A percentile compares a stretch with the other conserved stretches of the same genome.
These are phyloP conservation scores for Durotheca rogersii DNA, from an alignment of 495 filamentous ascomycete genomes.

Conservation along the genomic window DNA sequence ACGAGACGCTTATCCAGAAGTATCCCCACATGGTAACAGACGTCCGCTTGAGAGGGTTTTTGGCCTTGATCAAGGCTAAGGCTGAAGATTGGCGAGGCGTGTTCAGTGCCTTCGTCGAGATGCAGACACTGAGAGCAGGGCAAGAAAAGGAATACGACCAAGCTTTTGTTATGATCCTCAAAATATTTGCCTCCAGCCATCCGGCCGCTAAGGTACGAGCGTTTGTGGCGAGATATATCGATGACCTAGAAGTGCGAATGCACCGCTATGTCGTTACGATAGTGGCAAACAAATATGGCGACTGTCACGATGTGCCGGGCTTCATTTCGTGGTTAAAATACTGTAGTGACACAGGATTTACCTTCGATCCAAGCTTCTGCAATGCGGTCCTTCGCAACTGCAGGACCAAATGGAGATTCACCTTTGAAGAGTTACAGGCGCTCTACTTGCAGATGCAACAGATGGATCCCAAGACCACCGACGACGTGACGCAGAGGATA, in stretches of 20 bases:
- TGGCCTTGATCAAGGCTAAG: conserved; percentile 43
- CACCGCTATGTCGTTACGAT: conserved; percentile 42
- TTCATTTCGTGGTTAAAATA: conserved; percentile 43
- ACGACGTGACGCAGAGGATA: conserved; percentile 39
- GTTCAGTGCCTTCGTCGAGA: conserved; percentile 36
- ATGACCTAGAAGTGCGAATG: conserved; percentile 36
- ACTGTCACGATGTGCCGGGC: conserved; percentile 40
- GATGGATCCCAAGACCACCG: conserved; percentile 33
- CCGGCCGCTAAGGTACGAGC: conserved; percentile 42
- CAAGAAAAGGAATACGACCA: conserved; percentile 25
- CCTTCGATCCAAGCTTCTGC: conserved; percentile 39
- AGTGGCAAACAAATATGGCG: conserved; percentile 48
- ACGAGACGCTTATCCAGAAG: conserved; percentile 17
- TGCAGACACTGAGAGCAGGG: conserved; percentile 25
- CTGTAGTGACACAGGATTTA: conserved; percentile 35
- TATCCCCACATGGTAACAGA: conserved; percentile 28
- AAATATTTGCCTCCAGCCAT: conserved; percentile 44
- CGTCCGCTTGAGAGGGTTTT: conserved; percentile 36
- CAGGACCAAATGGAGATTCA: conserved; percentile 37
- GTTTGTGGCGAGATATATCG: conserved; percentile 42
- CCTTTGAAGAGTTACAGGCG: conserved; percentile 40
- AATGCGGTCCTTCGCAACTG: conserved; percentile 46
- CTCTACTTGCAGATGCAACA: conserved; percentile 38
- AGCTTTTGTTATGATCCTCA: conserved; percentile 48
- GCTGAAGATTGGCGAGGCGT: conserved; percentile 50